These are phyloP conservation scores for Laburnicola sp. DNA, from an alignment of 2,329 filamentous ascomycete genomes.

Conservation along the genomic window DNA sequence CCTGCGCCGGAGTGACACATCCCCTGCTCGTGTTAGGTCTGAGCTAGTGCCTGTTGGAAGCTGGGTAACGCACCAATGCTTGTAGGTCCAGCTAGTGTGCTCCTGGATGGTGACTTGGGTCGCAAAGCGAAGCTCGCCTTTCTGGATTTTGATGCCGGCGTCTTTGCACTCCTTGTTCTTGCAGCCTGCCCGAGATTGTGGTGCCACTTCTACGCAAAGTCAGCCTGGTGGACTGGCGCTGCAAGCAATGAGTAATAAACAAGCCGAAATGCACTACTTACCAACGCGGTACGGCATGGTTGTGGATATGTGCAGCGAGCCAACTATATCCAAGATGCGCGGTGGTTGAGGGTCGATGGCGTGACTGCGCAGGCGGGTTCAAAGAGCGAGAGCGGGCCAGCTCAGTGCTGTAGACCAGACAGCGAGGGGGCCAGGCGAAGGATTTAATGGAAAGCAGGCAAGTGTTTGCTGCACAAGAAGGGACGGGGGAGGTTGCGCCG, in stretches of 20 bases:
- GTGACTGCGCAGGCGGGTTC: not conserved
- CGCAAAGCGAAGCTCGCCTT: constrained; percentile 72
- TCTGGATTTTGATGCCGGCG: constrained; percentile 68
- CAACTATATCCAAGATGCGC: not conserved
- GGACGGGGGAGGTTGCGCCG: not conserved
- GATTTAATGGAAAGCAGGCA: not conserved
- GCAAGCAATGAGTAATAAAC: not conserved
- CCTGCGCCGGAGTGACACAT: constrained; percentile 77
- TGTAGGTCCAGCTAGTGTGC: constrained; percentile 72
- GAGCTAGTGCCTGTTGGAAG: too few relatives aligned
- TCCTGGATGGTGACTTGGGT: constrained; percentile 66
- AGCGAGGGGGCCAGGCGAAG: too few relatives aligned
- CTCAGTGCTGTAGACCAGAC: too few relatives aligned
- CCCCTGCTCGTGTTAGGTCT: constrained; percentile 63
- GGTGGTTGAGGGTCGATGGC: not conserved
- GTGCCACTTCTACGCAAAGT: constrained; percentile 65
- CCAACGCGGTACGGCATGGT: constrained; percentile 24
- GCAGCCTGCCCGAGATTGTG: constrained; percentile 73
- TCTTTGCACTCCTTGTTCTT: constrained; percentile 73
- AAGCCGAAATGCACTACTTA: constrained; percentile 9
- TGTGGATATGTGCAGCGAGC: not conserved
- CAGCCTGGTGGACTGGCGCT: not conserved
- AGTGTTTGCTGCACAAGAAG: not conserved
- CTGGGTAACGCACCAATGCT: constrained; percentile 72
- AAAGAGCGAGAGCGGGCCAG: too few relatives aligned